A percentile compares a stretch with the other conserved stretches of the same genome.
Evolutionary conservation across 2,329 filamentous ascomycete genomes (phyloP).

Genomic region (Verticillium nubilum): DNA sequence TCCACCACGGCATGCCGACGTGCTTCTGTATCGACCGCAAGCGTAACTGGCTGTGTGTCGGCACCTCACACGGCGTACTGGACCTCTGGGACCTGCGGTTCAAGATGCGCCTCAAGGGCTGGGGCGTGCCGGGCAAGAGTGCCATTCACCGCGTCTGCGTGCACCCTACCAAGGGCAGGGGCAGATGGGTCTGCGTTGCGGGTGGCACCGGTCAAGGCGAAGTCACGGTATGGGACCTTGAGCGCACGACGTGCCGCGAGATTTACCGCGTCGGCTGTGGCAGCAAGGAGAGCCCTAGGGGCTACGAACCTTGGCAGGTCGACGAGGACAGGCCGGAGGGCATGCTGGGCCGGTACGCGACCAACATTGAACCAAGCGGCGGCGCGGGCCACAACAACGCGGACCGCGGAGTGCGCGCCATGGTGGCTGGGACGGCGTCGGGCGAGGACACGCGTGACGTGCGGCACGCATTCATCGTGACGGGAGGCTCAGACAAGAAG

Average conservation of each 20-base stretch:
- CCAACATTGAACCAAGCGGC: slow-evolving; percentile 58
- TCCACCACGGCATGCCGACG: slow-evolving; percentile 86
- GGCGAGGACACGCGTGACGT: slow-evolving; percentile 67
- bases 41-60: slow-evolving; percentile 85
- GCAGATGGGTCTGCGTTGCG: slow-evolving; percentile 81
- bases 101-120: slow-evolving; percentile 77
- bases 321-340: slow-evolving; percentile 85
- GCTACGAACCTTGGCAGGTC: slow-evolving; percentile 80
- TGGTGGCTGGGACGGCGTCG: slow-evolving; percentile 66
- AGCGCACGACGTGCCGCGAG: slow-evolving; percentile 82
- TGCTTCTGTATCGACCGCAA: slow-evolving; percentile 85
- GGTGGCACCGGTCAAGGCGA: slow-evolving; percentile 85
- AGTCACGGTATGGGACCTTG: slow-evolving; percentile 91
- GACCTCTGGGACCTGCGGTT: slow-evolving; percentile 98
- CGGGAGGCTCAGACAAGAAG: slow-evolving; percentile 83
- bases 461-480: slow-evolving; percentile 78
- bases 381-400: slow-evolving; percentile 33
- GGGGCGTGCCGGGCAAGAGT: slow-evolving; percentile 77
- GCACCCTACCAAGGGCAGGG: slow-evolving; percentile 72
- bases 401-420: slow-evolving; percentile 67
- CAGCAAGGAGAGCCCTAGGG: slow-evolving; percentile 53
- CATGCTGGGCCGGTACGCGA: slow-evolving; percentile 81
- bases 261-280: slow-evolving; percentile 68
- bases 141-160: slow-evolving; percentile 75
- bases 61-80: slow-evolving; percentile 87